Evolutionary conservation across 148 eudicot genomes (phyloP).

Genomic region (Spergularia bocconei): DNA sequence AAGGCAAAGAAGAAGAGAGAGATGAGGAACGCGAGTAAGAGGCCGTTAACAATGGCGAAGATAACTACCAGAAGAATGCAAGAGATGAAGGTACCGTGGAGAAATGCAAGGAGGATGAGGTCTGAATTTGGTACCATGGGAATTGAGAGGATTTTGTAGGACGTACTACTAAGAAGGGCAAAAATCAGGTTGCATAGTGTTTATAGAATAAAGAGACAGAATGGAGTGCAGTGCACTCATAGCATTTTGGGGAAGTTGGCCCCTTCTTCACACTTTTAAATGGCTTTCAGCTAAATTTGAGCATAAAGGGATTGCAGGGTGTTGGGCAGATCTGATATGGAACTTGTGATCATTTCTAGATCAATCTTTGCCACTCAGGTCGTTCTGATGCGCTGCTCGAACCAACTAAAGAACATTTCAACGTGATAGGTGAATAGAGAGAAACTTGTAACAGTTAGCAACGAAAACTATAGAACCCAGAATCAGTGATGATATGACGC

Average conservation of each 20-base stretch:
- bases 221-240: slow-evolving; percentile 50
- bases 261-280: slow-evolving; percentile 14
- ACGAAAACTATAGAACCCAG: no score
- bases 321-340: slow-evolving; percentile 22
- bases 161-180: not conserved
- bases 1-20: slow-evolving; percentile 34
- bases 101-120: slow-evolving; percentile 49
- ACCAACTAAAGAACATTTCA: no score
- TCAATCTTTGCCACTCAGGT: not conserved
- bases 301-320: slow-evolving; percentile 28
- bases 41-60: slow-evolving; percentile 31
- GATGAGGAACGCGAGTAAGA: slow-evolving; percentile 32
- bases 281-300: slow-evolving; percentile 9
- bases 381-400: no score
- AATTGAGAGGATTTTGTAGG: not conserved
- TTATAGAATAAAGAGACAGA: slow-evolving; percentile 24
- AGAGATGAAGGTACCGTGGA: slow-evolving; percentile 52
- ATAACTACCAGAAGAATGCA: slow-evolving; percentile 36
- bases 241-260: slow-evolving; percentile 14
- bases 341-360: not conserved
- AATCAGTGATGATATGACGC: no score
- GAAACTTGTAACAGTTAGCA: no score
- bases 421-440: no score
- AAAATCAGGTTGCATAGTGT: not conserved
- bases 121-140: slow-evolving; percentile 45